A percentile compares a stretch with the other conserved stretches of the same genome.
Conservation (phyloP, 768 basidiomycete genomes). For the Rickenella mellea region DNA sequence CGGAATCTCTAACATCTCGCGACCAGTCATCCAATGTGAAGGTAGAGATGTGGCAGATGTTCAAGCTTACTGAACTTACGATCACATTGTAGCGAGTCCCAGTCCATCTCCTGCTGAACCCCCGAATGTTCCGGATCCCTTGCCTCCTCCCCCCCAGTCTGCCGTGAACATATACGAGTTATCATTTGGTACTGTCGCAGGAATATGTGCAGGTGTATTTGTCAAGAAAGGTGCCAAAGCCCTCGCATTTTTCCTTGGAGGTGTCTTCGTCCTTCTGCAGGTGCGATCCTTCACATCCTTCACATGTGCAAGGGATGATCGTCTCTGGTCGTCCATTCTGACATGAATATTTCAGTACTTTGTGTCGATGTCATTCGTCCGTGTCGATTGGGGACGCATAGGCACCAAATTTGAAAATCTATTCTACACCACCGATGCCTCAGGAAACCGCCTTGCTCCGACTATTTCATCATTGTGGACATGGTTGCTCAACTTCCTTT, state of each 20-base stretch:
- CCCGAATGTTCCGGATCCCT: neutral
- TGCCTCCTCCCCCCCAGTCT: conserved; percentile 57
- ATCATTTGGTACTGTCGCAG: conserved; percentile 80
- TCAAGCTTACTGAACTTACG: too few species aligned
- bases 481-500: conserved; percentile 70
- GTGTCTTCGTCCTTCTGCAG: conserved; percentile 85
- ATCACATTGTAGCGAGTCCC: neutral
- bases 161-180: conserved; percentile 74
- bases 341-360: conserved; percentile 53
- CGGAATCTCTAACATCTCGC: too few species aligned
- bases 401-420: conserved; percentile 59
- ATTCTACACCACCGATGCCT: conserved; percentile 56
- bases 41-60: too few species aligned
- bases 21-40: too few species aligned
- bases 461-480: conserved; percentile 56
- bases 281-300: conserved; percentile 32
- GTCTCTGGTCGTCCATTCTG: neutral
- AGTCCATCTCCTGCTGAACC: neutral
- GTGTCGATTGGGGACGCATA: conserved; percentile 71
- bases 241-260: conserved; percentile 80
- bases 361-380: conserved; percentile 58
- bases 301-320: neutral
- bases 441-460: conserved; percentile 48
- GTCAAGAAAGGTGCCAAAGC: conserved; percentile 89
- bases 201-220: conserved; percentile 87